These are phyloP conservation scores for Plenodomus tracheiphilus DNA, from an alignment of 2,329 filamentous ascomycete species.

Conservation along the genomic window DNA sequence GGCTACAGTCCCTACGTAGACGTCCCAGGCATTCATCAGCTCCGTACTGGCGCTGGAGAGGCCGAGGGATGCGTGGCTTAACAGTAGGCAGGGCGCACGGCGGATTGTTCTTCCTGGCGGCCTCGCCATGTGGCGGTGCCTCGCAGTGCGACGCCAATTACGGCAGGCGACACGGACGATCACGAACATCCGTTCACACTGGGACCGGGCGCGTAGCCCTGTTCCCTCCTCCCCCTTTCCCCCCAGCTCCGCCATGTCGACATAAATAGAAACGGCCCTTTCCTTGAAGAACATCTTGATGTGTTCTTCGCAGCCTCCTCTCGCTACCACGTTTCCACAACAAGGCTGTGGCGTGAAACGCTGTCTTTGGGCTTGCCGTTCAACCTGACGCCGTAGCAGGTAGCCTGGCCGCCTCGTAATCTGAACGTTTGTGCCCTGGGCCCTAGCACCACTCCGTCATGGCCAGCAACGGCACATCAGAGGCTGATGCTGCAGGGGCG, in stretches of 20 bases:
- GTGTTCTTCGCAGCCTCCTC: neutral
- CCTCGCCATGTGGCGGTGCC: conserved; percentile 6
- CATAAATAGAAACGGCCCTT: neutral
- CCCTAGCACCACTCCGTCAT: conserved; percentile 13
- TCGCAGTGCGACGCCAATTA: conserved; percentile 13
- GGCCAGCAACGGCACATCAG: conserved; percentile 13
- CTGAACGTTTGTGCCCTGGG: neutral
- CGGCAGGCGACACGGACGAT: conserved; percentile 19
- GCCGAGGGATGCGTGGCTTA: too few species aligned
- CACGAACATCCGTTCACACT: conserved; percentile 4
- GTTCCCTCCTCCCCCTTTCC: conserved; percentile 1
- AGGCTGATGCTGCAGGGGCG: conserved; percentile 12
- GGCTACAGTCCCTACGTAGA: too few species aligned
- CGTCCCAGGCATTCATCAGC: too few species aligned
- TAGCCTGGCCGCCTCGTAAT: neutral
- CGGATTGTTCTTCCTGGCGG: conserved; percentile 9
- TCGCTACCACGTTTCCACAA: neutral
- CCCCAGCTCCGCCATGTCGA: neutral
- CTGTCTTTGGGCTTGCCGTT: neutral
- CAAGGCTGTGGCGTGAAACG: neutral
- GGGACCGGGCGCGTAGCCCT: neutral
- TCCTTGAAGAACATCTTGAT: neutral
- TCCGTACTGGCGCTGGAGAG: too few species aligned
- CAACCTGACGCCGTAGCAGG: neutral
- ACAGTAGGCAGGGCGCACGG: conserved; percentile 3